Evolutionary conservation across 768 basidiomycete species (phyloP), one percentile per base, ranked within the genome.

Genomic region (Mycena amicta): DNA sequence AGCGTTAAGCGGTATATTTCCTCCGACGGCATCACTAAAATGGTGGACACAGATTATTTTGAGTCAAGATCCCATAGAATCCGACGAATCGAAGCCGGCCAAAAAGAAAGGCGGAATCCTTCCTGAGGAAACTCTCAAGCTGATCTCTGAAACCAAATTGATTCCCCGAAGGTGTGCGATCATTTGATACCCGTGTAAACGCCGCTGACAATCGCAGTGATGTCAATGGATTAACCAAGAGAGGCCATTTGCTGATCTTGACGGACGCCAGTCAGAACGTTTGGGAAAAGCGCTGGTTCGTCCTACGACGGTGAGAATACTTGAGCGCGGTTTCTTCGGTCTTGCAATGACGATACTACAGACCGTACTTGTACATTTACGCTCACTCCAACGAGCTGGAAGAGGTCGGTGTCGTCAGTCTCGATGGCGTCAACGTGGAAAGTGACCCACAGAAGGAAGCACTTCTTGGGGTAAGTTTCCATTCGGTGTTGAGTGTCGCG

Each of bases 331-430:
- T 27, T 27, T 55, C 15, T 41, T 53, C 25, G 37, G 31, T 29
- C 22, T 41, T n/a, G 56, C 53, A 33, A 57, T 54, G 51, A 20
- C 55, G 57, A 31, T 61, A 23, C 18, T 52, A 0, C 61, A 95
- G 96, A 65, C 96, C 96, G 0, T 95, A 97, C 72, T 81, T 98
- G 5, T 86, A 93, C 63, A 77, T 97, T 53, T 97, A 95, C 73
- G 78, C 82, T n/a, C 86, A 87, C 62, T 90, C 90, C 5, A 88
- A 86, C 63, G 93, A 97, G 70, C 71, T 89, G 11, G 91, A 95
- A 63, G 94, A 97, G 71, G 77, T 86, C 15, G 88, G 87, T 15
- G 77, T 95, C 53, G 86, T 98, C 68, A 93, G 90, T 71, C 81
- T 98, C 53, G 81, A 78, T 39, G 90, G 90, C 29, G 92, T 93